These are phyloP conservation scores for Gossypium schwendimanii DNA, from an alignment of 441 rosid species.

Conservation along the genomic window DNA sequence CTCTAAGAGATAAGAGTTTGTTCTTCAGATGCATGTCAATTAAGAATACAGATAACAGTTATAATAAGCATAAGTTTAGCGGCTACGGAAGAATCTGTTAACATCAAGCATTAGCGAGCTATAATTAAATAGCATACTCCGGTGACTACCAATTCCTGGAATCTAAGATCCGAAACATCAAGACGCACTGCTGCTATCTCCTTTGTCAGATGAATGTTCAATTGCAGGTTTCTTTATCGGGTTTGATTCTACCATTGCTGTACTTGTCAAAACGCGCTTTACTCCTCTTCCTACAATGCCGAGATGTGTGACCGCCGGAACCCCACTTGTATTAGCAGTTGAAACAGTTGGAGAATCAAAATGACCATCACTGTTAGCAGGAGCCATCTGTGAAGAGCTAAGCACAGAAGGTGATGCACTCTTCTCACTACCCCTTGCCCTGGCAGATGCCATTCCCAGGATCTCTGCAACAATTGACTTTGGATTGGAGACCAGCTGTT, in stretches of 20 bases:
- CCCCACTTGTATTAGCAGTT: conserved; percentile 59
- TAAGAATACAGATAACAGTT: neutral
- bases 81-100: neutral
- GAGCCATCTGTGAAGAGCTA: conserved; percentile 61
- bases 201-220: conserved; percentile 41
- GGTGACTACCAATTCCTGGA: neutral
- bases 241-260: conserved; percentile 41
- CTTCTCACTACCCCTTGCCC: conserved; percentile 35
- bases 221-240: conserved; percentile 51
- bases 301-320: conserved; percentile 61
- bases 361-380: conserved; percentile 31
- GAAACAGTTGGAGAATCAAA: conserved; percentile 66
- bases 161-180: conserved; percentile 17
- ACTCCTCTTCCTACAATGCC: conserved; percentile 95
- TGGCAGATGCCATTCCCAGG: conserved; percentile 55
- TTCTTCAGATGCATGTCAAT: neutral
- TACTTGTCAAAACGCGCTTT: conserved; percentile 58
- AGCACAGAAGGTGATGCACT: conserved; percentile 29
- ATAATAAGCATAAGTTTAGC: neutral
- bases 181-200: conserved; percentile 35
- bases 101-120: neutral
- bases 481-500: conserved; percentile 57
- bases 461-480: conserved; percentile 63
- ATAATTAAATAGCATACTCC: neutral
- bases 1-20: neutral